Conservation (phyloP, 1,139 yeast genomes). For the Suhomyces terraborum region DNA sequence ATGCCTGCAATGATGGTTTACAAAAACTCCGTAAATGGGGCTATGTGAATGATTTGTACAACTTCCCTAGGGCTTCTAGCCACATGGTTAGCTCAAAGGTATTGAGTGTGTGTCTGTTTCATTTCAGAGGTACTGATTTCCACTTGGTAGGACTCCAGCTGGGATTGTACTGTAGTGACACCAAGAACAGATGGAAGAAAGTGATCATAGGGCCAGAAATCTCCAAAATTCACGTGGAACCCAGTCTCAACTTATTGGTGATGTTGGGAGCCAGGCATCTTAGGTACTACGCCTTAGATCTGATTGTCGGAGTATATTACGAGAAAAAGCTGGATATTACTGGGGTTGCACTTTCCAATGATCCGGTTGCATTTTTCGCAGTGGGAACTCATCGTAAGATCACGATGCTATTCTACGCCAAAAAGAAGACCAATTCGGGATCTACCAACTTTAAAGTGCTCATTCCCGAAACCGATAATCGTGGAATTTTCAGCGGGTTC, state of each 20-base stretch:
- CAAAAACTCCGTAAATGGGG: constrained; percentile 26
- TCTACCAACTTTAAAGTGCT: constrained; percentile 54
- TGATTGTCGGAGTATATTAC: constrained; percentile 41
- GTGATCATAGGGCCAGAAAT: constrained; percentile 58
- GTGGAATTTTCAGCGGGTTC: constrained; percentile 52
- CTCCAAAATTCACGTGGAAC: constrained; percentile 62
- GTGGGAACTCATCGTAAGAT: constrained; percentile 65
- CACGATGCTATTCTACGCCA: constrained; percentile 56
- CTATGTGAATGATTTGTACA: constrained; percentile 32
- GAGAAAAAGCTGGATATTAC: constrained; percentile 35
- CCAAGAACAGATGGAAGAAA: constrained; percentile 59
- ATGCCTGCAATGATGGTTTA: constrained; percentile 37
- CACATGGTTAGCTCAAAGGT: constrained; percentile 31
- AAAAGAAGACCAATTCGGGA: constrained; percentile 49
- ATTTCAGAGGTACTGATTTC: constrained; percentile 27
- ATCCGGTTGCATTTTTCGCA: constrained; percentile 52
- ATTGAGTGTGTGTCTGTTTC: constrained; percentile 31
- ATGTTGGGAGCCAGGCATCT: constrained; percentile 61
- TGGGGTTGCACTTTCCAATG: constrained; percentile 40
- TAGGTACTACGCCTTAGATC: constrained; percentile 59
- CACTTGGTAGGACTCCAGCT: constrained; percentile 37
- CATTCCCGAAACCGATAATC: constrained; percentile 52
- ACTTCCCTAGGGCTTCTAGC: constrained; percentile 25
- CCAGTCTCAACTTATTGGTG: constrained; percentile 57
- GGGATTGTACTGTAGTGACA: constrained; percentile 52